Percentiles rank a stretch among this genome's conserved stretches.
Evolutionary conservation across 2,329 filamentous ascomycete genomes (phyloP).

Genomic region (Grosmannia huntii): DNA sequence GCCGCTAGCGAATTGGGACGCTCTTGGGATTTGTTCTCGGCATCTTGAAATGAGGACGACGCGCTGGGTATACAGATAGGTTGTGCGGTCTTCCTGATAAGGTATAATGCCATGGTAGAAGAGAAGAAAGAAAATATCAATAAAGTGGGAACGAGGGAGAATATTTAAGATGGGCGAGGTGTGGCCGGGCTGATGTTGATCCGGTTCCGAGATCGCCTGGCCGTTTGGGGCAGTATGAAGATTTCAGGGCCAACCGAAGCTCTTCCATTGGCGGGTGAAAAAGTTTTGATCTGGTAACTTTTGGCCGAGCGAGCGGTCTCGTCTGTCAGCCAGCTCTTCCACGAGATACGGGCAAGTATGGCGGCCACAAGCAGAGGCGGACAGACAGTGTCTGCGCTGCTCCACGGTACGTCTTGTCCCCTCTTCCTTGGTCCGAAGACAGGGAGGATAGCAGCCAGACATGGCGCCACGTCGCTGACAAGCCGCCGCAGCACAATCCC

Average conservation of each 20-base stretch:
- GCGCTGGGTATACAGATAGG: constrained; percentile 40
- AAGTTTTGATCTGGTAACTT: neutral
- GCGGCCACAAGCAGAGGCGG: constrained; percentile 44
- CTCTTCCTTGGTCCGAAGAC: neutral
- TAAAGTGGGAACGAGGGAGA: neutral
- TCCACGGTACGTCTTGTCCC: constrained; percentile 29
- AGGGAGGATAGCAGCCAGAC: neutral
- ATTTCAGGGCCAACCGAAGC: neutral
- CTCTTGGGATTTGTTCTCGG: constrained; percentile 57
- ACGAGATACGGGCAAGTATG: constrained; percentile 24
- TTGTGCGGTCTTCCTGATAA: constrained; percentile 52
- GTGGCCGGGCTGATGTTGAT: constrained; percentile 1
- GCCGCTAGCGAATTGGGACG: constrained; percentile 98
- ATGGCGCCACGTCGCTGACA: neutral
- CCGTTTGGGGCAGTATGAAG: neutral
- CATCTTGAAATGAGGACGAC: constrained; percentile 86
- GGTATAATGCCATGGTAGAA: constrained; percentile 59
- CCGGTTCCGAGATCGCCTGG: constrained; percentile 1
- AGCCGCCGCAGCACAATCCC: constrained; percentile 3
- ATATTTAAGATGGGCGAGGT: neutral
- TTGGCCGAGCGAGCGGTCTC: neutral
- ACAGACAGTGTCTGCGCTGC: constrained; percentile 32
- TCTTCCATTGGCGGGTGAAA: neutral
- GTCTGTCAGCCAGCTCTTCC: neutral
- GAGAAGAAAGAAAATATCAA: constrained; percentile 19